Base-by-base conservation (phyloP, 805 yeast genomes). In the Brettanomyces naardenensis region DNA sequence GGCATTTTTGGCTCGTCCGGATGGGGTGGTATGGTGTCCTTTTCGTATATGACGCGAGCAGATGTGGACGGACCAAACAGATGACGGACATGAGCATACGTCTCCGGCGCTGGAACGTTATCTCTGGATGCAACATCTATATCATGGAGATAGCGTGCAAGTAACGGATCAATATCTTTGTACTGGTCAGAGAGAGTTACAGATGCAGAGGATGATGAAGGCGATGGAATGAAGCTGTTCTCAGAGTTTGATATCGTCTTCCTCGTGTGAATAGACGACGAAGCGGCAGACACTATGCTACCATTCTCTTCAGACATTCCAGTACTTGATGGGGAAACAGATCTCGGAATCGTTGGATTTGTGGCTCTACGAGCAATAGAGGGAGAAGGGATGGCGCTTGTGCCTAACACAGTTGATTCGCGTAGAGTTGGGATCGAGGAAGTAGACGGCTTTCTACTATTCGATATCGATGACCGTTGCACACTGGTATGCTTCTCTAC, bases 1-100 rank as follows among this genome's bases (percentile, higher is more conserved):
- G 77, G 78, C 13, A 69, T 50, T 25, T 59, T 65, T 2, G 78
- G 66, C 34, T 40, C 49, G 19, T 51, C 52, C 2, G 79, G 79
- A 48, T 73, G 78, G 4, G 71, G 56, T 3, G 80, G 81, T 6
- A 75, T 65, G 1, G 71, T 71, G 25, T 58, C 58, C 1, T 49
- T 57, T 40, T 66, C 72, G 23, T 61, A 53, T 31, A 51, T 55
- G 49, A 61, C 37, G 4, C 47, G 43, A 2, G 54, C 46, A 6
- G 37, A 42, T 13, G 51, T 45, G 3, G 51, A 31, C 1, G 58
- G 56, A 2, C 56, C 48, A 37, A 50, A 57, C 5, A 47, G 39
- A 5, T 15, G 15, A 22, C 27, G 35, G 21, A 21, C 19, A 11
- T 38, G 26, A 7, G 38, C 48, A 20, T 49, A 44, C 5, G 37